These are phyloP conservation scores for Benincasa hispida DNA, from an alignment of 306 rosid species.

Conservation along the genomic window DNA sequence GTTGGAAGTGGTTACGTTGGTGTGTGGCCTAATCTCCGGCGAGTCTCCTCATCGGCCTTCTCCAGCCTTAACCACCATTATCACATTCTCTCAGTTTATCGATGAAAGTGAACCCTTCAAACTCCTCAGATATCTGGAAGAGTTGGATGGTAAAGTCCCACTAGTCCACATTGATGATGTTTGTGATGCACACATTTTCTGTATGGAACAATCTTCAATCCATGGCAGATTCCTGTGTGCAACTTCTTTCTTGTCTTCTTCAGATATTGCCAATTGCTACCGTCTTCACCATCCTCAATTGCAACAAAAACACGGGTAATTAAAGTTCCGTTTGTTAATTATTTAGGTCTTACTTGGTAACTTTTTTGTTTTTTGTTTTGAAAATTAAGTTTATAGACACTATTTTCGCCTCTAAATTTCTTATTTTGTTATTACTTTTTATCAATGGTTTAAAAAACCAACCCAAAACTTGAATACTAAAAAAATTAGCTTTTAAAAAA, in stretches of 20 bases:
- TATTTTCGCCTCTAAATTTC: no score
- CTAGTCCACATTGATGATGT: constrained; percentile 22
- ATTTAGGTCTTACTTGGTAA: no score
- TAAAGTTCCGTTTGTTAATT: no score
- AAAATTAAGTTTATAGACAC: no score
- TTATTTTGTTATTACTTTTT: no score
- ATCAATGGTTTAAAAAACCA: no score
- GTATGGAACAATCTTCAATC: constrained; percentile 19
- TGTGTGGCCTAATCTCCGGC: constrained; percentile 24
- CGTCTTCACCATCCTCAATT: constrained; percentile 19
- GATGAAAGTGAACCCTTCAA: not conserved
- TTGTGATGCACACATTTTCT: constrained; percentile 26
- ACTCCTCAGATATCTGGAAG: constrained; percentile 9
- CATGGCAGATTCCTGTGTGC: constrained; percentile 28
- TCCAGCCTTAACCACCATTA: not conserved
- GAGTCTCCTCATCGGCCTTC: not conserved
- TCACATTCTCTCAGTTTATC: constrained; percentile 14
- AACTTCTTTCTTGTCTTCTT: constrained; percentile 25
- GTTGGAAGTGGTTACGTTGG: constrained; percentile 22
- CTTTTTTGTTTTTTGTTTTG: no score
- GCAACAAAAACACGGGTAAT: constrained; percentile 24
- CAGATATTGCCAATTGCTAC: constrained; percentile 33
- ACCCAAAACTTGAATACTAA: no score
- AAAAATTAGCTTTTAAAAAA: no score
- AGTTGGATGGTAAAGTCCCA: constrained; percentile 23